These are phyloP conservation scores for Rhodotorula paludigena DNA, from an alignment of 768 basidiomycete genomes.

Conservation along the genomic window DNA sequence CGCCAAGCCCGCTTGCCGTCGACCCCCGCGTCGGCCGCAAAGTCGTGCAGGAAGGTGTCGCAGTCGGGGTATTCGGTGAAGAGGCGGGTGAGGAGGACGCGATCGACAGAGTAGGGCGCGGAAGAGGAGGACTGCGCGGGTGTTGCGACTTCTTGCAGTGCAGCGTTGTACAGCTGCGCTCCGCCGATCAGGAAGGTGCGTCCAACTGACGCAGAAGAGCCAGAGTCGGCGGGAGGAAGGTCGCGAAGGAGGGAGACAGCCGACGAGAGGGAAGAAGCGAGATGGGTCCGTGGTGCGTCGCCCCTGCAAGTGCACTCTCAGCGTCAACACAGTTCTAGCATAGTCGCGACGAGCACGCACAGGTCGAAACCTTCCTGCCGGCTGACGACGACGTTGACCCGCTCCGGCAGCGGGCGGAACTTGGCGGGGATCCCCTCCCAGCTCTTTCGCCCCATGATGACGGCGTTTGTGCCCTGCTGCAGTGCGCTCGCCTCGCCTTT, in stretches of 20 bases:
- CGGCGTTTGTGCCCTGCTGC: constrained; percentile 55
- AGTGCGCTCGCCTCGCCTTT: constrained; percentile 55
- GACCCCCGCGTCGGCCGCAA: constrained; percentile 44
- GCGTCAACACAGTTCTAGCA: neutral
- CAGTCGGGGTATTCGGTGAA: constrained; percentile 69
- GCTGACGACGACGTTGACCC: constrained; percentile 74
- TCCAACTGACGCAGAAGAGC: constrained; percentile 46
- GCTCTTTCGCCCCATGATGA: constrained; percentile 93
- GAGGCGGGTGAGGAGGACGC: constrained; percentile 82
- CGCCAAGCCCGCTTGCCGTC: constrained; percentile 52
- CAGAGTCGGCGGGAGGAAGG: neutral
- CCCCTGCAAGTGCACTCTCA: neutral
- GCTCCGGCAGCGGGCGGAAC: constrained; percentile 69
- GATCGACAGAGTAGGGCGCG: constrained; percentile 57
- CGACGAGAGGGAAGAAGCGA: constrained; percentile 29
- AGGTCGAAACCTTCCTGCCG: constrained; percentile 58
- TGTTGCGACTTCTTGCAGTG: constrained; percentile 49
- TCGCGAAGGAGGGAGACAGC: constrained; percentile 31
- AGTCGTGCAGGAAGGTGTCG: constrained; percentile 80
- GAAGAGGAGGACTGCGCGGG: constrained; percentile 39
- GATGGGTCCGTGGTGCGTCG: constrained; percentile 9
- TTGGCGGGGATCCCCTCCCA: constrained; percentile 93
- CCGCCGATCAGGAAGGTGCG: constrained; percentile 84
- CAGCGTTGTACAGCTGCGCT: constrained; percentile 71
- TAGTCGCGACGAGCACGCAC: constrained; percentile 52